Conservation (phyloP, 192 early-diverging fungal species). For the Paraglomus brasilianum region DNA sequence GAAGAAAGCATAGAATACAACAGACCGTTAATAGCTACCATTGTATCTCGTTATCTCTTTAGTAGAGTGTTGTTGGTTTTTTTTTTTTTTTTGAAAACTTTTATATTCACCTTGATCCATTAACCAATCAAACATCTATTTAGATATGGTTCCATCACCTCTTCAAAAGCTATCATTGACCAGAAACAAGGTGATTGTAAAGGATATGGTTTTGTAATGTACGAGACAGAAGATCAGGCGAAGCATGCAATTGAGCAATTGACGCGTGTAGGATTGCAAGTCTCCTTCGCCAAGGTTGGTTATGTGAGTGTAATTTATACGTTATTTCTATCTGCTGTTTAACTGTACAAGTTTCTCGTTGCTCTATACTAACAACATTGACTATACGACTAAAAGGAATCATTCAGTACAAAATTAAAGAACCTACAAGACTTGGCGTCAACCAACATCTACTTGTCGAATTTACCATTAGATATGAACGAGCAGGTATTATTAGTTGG, state of each 20-base stretch:
- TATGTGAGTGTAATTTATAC: constrained; percentile 37
- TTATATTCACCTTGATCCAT: too few relatives aligned
- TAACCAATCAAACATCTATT: not conserved
- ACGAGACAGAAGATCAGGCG: constrained; percentile 67
- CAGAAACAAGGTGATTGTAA: constrained; percentile 78
- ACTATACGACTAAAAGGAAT: constrained; percentile 45
- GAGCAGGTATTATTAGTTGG: constrained; percentile 56
- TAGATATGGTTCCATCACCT: constrained; percentile 71
- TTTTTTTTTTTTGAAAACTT: not conserved
- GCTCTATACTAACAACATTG: not conserved
- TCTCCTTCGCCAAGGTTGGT: constrained; percentile 73
- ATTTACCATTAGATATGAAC: constrained; percentile 71
- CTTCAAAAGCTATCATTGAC: constrained; percentile 83
- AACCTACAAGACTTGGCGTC: constrained; percentile 72
- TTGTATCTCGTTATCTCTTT: too few relatives aligned
- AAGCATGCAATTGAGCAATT: constrained; percentile 68
- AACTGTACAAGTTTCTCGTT: not conserved
- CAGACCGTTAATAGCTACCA: too few relatives aligned
- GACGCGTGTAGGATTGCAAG: constrained; percentile 61
- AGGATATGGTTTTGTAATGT: constrained; percentile 90
- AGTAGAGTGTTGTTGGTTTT: not conserved
- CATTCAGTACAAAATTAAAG: constrained; percentile 67
- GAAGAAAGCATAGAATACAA: too few relatives aligned
- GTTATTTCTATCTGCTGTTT: not conserved
- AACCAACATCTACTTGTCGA: constrained; percentile 84